Conservation (phyloP, 345 rosid species). For the Citrus sp. region DNA sequence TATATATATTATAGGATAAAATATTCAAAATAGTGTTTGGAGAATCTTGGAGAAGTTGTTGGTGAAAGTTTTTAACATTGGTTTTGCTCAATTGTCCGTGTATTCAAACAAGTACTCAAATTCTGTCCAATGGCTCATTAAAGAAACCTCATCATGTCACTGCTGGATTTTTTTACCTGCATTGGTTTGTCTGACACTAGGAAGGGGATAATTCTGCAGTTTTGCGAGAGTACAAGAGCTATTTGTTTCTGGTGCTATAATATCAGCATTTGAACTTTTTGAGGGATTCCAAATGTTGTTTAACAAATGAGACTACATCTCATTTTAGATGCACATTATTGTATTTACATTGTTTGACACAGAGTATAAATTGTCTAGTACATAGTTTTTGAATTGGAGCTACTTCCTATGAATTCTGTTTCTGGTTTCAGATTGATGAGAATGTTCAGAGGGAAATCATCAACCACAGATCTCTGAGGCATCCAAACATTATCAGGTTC, state of each 20-base stretch:
- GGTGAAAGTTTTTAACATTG: background rate
- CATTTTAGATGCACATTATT: background rate
- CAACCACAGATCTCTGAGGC: conserved; percentile 81
- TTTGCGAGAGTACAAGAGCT: background rate
- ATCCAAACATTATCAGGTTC: conserved; percentile 90
- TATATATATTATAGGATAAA: background rate
- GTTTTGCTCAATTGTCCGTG: background rate
- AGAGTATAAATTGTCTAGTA: background rate
- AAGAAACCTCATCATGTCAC: background rate
- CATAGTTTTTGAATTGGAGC: background rate
- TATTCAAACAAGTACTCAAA: background rate
- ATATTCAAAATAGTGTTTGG: background rate
- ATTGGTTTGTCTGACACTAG: background rate
- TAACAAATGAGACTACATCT: background rate
- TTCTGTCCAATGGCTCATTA: background rate
- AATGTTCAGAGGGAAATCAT: conserved; percentile 95
- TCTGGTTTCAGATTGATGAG: conserved; percentile 77
- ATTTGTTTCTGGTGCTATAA: background rate
- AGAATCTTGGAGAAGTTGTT: background rate
- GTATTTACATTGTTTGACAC: background rate
- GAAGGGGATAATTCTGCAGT: background rate
- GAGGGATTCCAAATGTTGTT: background rate
- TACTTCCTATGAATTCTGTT: conserved; percentile 2
- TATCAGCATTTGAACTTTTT: background rate
- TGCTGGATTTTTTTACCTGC: background rate